Conservation (phyloP, 2,329 filamentous ascomycete genomes). For the Cadophora sp. region DNA sequence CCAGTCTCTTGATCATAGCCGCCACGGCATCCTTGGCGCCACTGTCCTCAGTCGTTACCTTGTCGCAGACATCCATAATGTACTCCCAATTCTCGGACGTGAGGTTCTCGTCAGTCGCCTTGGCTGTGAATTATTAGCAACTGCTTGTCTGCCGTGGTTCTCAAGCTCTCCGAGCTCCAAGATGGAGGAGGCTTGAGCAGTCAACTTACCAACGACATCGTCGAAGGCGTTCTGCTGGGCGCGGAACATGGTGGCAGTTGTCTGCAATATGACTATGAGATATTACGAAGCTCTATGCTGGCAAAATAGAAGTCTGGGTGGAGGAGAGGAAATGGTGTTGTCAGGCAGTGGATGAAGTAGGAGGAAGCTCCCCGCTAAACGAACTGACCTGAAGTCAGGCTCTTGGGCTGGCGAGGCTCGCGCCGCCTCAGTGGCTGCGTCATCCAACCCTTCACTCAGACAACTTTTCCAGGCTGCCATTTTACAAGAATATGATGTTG, state of each 20-base stretch:
- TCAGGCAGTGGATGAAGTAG: constrained; percentile 3
- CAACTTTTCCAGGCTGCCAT: constrained; percentile 12
- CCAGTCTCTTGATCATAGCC: constrained; percentile 75
- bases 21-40: constrained; percentile 71
- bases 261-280: constrained; percentile 10
- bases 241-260: constrained; percentile 56
- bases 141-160: constrained; percentile 21
- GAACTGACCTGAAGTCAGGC: constrained; percentile 7
- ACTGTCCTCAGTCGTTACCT: constrained; percentile 48
- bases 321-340: constrained; percentile 11
- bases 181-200: background rate
- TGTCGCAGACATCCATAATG: constrained; percentile 52
- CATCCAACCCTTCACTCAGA: constrained; percentile 2
- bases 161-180: constrained; percentile 19
- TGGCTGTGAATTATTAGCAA: constrained; percentile 55
- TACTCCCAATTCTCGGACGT: constrained; percentile 75
- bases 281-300: constrained; percentile 4
- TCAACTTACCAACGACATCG: constrained; percentile 68
- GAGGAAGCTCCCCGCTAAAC: constrained; percentile 31
- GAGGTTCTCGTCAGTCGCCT: constrained; percentile 97
- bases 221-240: constrained; percentile 72
- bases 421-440: constrained; percentile 13
- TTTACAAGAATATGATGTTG: background rate
- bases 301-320: constrained; percentile 3
- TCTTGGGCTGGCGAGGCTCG: constrained; percentile 14